phyloP scores from a whole-genome alignment of 192 early-diverging fungal genomes.

The Coemansia sp. region DNA sequence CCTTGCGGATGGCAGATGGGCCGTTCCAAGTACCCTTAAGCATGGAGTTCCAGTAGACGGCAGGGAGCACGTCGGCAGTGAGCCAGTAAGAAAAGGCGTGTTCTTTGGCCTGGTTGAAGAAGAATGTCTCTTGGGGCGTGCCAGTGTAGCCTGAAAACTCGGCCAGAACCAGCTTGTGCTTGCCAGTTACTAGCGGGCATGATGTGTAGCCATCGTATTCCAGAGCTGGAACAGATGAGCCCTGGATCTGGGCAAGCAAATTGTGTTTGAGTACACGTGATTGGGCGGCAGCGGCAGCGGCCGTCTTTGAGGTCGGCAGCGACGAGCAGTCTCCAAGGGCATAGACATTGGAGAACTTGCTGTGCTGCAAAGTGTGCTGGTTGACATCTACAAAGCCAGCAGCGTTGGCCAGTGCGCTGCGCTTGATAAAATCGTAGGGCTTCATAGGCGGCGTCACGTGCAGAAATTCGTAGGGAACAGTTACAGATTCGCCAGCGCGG shows the following conservation, averaged over 20 bases:
- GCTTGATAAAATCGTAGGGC: constrained; percentile 75
- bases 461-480: constrained; percentile 75
- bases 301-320: constrained; percentile 88
- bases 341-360: constrained; percentile 74
- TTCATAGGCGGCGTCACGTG: constrained; percentile 85
- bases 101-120: constrained; percentile 77
- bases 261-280: constrained; percentile 75
- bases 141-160: constrained; percentile 82
- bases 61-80: constrained; percentile 76
- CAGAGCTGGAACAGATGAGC: constrained; percentile 48
- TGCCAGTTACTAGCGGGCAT: constrained; percentile 80
- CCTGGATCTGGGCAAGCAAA: constrained; percentile 62
- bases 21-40: constrained; percentile 79
- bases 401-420: constrained; percentile 66
- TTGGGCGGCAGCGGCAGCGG: constrained; percentile 82
- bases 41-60: constrained; percentile 80
- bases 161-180: constrained; percentile 78
- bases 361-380: constrained; percentile 78
- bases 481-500: constrained; percentile 57
- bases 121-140: constrained; percentile 77
- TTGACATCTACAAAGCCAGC: constrained; percentile 82
- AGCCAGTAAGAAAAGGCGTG: constrained; percentile 67
- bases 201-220: constrained; percentile 83
- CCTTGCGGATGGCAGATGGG: constrained; percentile 61
- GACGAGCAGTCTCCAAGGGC: constrained; percentile 81